Base-by-base conservation (phyloP, 2,329 filamentous ascomycete genomes). In the Bertia moriformis region DNA sequence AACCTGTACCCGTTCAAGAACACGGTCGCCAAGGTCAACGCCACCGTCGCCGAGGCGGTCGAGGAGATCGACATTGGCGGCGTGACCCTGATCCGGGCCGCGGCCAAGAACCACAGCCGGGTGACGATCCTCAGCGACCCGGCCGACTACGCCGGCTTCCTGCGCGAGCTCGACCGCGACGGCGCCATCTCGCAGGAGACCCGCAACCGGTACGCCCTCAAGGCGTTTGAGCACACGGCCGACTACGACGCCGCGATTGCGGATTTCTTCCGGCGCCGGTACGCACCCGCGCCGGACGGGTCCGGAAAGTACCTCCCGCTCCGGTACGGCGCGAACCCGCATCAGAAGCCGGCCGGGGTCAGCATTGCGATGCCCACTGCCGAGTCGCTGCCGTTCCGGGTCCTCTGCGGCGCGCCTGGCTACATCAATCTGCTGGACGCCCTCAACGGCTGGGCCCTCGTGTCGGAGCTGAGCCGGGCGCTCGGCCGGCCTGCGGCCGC, bases 1-100 rank as follows among this genome's bases (percentile, higher is more conserved):
- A 98, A 98, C 66, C 73, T 98, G 41, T 96, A 98, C 63, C 91
- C 91, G 12, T 98, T 98, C 78, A 95, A 95, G 69, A 88, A 96
- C 59, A 98, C 91, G 20, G 79, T 96, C 50, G 83, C 87, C 51
- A 93, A 95, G 71, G 78, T 93, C 67, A 93, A 94, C 54, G 91
- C 96, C 53, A 96, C 89, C 44, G 85, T 98, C 45, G 78, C 85
- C 39, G 89, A 98, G 66, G 91, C 91, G 39, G 89, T 98, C 30
- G 91, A 98, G 66, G 91, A 98, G 67, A 93, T 98, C 53, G 91
- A 98, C 62, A 95, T 98, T 56, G 91, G 88, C 48, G 91, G 91
- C 51, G 91, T 98, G 39, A 98, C 91, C 27, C 78, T 98, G 44
- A 84, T 98, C 55, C 82, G 91, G 47, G 91, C 91, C 41, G 91